Percentiles rank a stretch among this genome's conserved stretches.
phyloP scores from a whole-genome alignment of 2,329 filamentous ascomycete species.

The Xylariomycetidae sp. region DNA sequence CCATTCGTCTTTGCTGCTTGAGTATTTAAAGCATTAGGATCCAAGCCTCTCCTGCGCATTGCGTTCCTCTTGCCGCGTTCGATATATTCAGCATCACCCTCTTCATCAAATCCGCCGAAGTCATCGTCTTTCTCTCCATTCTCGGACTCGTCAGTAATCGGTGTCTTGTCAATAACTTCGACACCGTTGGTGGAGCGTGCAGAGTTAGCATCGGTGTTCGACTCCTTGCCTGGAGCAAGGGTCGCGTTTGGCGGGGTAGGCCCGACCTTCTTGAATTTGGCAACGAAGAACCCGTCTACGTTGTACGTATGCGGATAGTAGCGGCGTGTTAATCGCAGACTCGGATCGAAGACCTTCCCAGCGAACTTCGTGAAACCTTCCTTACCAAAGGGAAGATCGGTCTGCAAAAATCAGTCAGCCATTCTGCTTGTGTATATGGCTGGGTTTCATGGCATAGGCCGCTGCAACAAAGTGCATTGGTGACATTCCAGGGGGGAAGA shows the following conservation, averaged over 20 bases:
- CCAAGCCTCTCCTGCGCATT: constrained; percentile 68
- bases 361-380: constrained; percentile 89
- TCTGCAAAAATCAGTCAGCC: constrained; percentile 93
- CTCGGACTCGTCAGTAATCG: constrained; percentile 51
- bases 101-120: constrained; percentile 72
- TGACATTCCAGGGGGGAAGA: too few species aligned
- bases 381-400: constrained; percentile 82
- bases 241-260: constrained; percentile 64
- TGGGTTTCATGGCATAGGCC: too few species aligned
- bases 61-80: constrained; percentile 68
- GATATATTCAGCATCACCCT: constrained; percentile 67
- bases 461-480: too few species aligned
- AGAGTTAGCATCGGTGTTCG: constrained; percentile 10
- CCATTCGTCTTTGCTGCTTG: constrained; percentile 33
- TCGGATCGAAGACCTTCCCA: constrained; percentile 86
- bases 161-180: constrained; percentile 63
- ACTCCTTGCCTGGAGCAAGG: constrained; percentile 32
- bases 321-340: constrained; percentile 74
- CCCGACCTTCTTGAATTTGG: constrained; percentile 91
- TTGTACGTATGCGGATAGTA: constrained; percentile 93
- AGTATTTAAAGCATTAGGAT: constrained; percentile 59
- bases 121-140: constrained; percentile 46
- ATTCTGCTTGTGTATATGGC: too few species aligned
- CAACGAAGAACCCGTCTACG: constrained; percentile 97
- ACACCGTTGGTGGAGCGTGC: constrained; percentile 29